Evolutionary conservation across 2,329 filamentous ascomycete genomes (phyloP).

Genomic region (Intubia oerlemansii): DNA sequence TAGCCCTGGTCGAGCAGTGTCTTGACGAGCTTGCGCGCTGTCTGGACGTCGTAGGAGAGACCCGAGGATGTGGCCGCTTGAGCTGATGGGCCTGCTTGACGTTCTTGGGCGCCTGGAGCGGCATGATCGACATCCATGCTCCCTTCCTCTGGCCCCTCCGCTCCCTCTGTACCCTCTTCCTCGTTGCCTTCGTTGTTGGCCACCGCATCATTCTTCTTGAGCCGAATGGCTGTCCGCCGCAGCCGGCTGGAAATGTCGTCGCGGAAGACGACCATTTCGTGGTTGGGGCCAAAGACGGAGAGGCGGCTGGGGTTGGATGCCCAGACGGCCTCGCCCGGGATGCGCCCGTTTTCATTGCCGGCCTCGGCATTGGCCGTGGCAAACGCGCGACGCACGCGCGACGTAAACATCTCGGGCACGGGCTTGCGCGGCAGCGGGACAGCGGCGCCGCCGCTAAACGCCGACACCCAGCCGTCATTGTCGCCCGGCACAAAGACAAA

Average conservation of each 20-base stretch:
- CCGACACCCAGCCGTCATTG: constrained; percentile 90
- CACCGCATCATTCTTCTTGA: constrained; percentile 14
- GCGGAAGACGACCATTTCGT: constrained; percentile 71
- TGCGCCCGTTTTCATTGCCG: constrained; percentile 11
- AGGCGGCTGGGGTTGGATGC: constrained; percentile 71
- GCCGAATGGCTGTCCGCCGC: constrained; percentile 51
- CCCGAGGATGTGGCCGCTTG: constrained; percentile 3
- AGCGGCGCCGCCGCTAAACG: constrained; percentile 58
- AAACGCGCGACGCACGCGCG: constrained; percentile 62
- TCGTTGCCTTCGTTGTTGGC: background rate
- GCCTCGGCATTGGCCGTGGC: constrained; percentile 53
- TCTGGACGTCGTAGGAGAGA: constrained; percentile 27
- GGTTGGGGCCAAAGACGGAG: constrained; percentile 65
- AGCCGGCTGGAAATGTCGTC: constrained; percentile 72
- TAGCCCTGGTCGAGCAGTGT: constrained; percentile 82
- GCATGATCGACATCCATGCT: constrained; percentile 20
- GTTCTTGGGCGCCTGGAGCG: constrained; percentile 2
- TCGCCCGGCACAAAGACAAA: constrained; percentile 92
- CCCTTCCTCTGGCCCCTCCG: constrained; percentile 5
- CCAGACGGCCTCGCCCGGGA: constrained; percentile 58
- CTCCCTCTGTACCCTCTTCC: too few relatives aligned
- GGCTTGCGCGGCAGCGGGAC: constrained; percentile 46
- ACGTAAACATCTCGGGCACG: constrained; percentile 80
- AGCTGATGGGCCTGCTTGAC: constrained; percentile 1
- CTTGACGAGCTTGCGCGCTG: constrained; percentile 64